Percentiles rank a stretch among this genome's conserved stretches.
phyloP scores from a whole-genome alignment of 441 rosid species.

The Adansonia grandidieri region DNA sequence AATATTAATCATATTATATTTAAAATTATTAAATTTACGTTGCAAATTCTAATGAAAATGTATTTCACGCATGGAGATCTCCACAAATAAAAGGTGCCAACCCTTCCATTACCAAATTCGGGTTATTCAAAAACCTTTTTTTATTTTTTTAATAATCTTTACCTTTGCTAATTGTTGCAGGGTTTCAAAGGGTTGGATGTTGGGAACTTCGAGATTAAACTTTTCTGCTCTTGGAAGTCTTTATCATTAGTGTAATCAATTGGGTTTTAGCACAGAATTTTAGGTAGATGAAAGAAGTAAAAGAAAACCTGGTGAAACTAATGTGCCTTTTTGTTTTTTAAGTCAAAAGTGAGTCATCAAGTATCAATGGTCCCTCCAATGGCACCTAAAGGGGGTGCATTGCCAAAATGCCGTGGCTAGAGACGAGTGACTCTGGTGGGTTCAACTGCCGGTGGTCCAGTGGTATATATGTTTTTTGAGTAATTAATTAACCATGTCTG shows the following conservation, averaged over 20 bases:
- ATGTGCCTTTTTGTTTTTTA: too few species aligned
- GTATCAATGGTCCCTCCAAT: background rate
- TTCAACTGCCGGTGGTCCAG: slow-evolving; percentile 20
- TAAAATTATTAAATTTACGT: too few species aligned
- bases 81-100: background rate
- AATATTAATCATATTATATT: too few species aligned
- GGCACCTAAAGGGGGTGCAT: background rate
- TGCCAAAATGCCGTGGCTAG: background rate
- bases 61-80: slow-evolving; percentile 25
- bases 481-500: background rate
- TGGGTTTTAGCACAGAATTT: background rate
- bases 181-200: slow-evolving; percentile 1
- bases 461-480: background rate
- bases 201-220: background rate
- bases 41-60: background rate
- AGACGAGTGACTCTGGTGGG: background rate
- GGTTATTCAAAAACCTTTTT: too few species aligned
- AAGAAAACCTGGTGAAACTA: background rate
- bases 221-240: background rate
- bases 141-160: too few species aligned
- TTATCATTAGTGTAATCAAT: background rate
- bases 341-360: too few species aligned
- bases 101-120: background rate
- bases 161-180: background rate
- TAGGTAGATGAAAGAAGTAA: background rate